Evolutionary conservation across 176 grass and related monocot genomes (phyloP).

Genomic region (Puccinellia tenuiflora): DNA sequence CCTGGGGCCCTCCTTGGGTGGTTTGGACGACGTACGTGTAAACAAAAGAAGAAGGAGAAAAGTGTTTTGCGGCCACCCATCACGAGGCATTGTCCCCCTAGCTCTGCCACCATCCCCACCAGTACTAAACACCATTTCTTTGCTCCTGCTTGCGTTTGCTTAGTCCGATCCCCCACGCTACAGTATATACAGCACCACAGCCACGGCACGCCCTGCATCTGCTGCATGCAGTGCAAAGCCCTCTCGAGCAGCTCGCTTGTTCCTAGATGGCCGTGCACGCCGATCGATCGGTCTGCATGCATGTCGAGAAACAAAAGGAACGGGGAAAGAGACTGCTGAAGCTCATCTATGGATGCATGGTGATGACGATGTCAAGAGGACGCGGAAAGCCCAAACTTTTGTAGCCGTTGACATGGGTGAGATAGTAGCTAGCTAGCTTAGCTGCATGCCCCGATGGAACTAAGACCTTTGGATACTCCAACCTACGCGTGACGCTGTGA

Average conservation of each 20-base stretch:
- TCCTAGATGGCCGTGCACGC: neutral
- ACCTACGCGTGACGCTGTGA: neutral
- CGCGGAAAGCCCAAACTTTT: constrained; percentile 24
- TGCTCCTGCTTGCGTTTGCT: neutral
- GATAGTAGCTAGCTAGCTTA: too few species aligned
- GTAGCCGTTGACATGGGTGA: constrained; percentile 33
- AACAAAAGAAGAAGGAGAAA: neutral
- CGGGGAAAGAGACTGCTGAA: neutral
- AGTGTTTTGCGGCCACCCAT: constrained; percentile 11
- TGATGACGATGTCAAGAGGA: constrained; percentile 15
- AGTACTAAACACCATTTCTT: neutral
- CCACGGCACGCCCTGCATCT: neutral
- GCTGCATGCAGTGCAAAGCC: neutral
- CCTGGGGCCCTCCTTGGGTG: neutral
- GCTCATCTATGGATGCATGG: neutral
- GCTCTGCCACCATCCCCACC: neutral
- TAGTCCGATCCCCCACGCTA: neutral
- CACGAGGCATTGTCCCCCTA: neutral
- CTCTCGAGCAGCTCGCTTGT: neutral
- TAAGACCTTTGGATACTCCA: neutral
- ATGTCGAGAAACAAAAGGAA: neutral
- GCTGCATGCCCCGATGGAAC: neutral
- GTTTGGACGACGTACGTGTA: neutral
- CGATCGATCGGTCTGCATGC: neutral
- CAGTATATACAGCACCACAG: neutral